A percentile compares a stretch with the other conserved stretches of the same genome.
These are phyloP conservation scores for Pythium periplocum DNA, from an alignment of 352 stramenopile genomes.

Conservation along the genomic window DNA sequence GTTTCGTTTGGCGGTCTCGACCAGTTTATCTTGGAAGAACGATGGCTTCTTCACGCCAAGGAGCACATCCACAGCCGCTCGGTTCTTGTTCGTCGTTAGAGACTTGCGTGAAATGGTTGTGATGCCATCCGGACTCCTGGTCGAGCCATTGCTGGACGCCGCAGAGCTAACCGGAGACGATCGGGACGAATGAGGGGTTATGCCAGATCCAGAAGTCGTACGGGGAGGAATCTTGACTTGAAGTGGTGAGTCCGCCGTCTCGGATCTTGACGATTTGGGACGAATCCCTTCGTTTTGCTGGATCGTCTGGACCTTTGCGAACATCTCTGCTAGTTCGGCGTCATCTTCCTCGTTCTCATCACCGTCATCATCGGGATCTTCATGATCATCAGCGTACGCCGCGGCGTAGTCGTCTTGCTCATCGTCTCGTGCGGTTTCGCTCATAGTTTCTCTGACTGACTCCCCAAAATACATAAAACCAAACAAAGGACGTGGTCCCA, in stretches of 20 bases:
- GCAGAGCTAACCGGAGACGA: constrained; percentile 5
- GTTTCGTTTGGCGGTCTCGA: constrained; percentile 39
- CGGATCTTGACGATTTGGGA: not conserved
- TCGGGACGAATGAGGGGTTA: constrained; percentile 4
- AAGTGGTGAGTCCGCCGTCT: not conserved
- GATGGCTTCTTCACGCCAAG: constrained; percentile 46
- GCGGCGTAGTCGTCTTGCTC: constrained; percentile 21
- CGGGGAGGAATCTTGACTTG: not conserved
- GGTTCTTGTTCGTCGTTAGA: constrained; percentile 8
- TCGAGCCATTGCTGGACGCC: not conserved
- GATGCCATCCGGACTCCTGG: constrained; percentile 46
- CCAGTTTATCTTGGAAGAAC: constrained; percentile 52
- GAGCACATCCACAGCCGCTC: constrained; percentile 23
- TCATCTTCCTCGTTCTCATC: constrained; percentile 39
- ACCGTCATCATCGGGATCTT: constrained; percentile 17
- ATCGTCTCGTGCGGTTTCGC: no score
- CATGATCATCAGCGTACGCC: constrained; percentile 26
- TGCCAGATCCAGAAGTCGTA: constrained; percentile 1
- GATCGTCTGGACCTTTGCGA: constrained; percentile 68
- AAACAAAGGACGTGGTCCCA: no score
- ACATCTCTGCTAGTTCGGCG: constrained; percentile 62
- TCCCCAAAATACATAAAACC: constrained; percentile 1
- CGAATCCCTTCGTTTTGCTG: constrained; percentile 35
- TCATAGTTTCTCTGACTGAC: not conserved
- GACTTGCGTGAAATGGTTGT: constrained; percentile 45